Conservation (phyloP, 495 filamentous ascomycete species). For the Xylaria bambusicola region DNA sequence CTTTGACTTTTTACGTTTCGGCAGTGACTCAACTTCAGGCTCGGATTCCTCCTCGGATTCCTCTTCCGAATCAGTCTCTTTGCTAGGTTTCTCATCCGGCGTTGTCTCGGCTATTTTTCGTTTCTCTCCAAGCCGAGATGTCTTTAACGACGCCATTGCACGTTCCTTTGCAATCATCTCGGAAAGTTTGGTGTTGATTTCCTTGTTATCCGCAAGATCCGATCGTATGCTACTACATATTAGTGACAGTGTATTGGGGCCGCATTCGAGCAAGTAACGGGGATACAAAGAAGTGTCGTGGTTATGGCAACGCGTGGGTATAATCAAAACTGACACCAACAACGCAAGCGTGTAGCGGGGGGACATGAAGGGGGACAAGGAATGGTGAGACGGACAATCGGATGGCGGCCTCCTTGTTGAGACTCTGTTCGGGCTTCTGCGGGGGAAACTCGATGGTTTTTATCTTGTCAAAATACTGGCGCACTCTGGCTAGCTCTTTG, state of each 20-base stretch:
- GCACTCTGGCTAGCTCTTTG: conserved; percentile 78
- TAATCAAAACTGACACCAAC: no score
- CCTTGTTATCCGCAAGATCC: conserved; percentile 59
- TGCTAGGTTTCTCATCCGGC: conserved; percentile 21
- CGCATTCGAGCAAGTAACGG: no score
- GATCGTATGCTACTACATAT: conserved; percentile 56
- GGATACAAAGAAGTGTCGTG: no score
- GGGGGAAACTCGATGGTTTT: conserved; percentile 59
- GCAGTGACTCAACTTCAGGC: conserved; percentile 17
- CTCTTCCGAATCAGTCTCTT: conserved; percentile 22
- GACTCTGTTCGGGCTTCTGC: conserved; percentile 56
- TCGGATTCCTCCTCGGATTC: conserved; percentile 27
- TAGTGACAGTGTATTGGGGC: no score
- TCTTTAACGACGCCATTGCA: conserved; percentile 42
- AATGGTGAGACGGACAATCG: conserved; percentile 52
- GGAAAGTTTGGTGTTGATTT: conserved; percentile 40
- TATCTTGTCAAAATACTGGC: conserved; percentile 92
- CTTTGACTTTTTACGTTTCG: conserved; percentile 33
- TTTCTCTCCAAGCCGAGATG: conserved; percentile 39
- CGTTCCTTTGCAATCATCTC: conserved; percentile 51
- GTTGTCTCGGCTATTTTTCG: conserved; percentile 36
- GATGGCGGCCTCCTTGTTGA: conserved; percentile 79
- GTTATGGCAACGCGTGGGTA: no score
- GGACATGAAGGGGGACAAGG: no score
- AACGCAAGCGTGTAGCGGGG: no score